phyloP scores from a whole-genome alignment of 441 rosid species.

The Syzygium syzygioides region DNA sequence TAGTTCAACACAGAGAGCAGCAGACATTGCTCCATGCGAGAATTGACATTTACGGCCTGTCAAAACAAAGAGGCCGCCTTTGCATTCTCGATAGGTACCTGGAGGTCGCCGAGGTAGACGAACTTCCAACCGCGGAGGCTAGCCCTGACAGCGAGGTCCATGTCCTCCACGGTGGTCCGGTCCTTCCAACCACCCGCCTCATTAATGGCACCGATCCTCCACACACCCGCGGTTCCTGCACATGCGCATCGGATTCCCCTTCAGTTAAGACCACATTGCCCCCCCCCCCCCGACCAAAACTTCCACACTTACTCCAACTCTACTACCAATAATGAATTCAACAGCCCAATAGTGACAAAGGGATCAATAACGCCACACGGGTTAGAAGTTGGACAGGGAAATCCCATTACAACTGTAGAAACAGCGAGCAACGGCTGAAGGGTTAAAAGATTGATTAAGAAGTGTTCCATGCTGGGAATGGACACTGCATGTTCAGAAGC shows the following conservation, averaged over 20 bases:
- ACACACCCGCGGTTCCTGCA: slow-evolving; percentile 94
- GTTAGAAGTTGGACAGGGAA: not conserved
- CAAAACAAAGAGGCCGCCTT: not conserved
- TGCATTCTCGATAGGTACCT: slow-evolving; percentile 30
- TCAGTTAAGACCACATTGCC: not conserved
- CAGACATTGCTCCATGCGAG: not conserved
- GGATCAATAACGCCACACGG: not conserved
- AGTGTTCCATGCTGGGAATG: not conserved
- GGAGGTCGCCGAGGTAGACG: slow-evolving; percentile 90
- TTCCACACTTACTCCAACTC: not conserved
- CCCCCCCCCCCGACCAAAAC: not conserved
- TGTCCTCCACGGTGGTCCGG: slow-evolving; percentile 95
- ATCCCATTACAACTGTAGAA: not conserved
- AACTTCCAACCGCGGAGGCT: slow-evolving; percentile 97
- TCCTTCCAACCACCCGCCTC: slow-evolving; percentile 99
- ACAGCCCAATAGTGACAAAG: not conserved
- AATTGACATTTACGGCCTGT: not conserved
- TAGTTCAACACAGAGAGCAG: not conserved
- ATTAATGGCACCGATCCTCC: slow-evolving; percentile 96
- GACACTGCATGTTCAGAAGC: not conserved
- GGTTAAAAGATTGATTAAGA: not conserved
- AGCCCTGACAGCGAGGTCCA: slow-evolving; percentile 96
- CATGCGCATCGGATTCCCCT: not conserved
- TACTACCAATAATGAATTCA: not conserved
- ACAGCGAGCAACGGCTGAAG: not conserved